These are phyloP conservation scores for Neurospora tetrasperma DNA, from an alignment of 495 filamentous ascomycete species.

Conservation along the genomic window DNA sequence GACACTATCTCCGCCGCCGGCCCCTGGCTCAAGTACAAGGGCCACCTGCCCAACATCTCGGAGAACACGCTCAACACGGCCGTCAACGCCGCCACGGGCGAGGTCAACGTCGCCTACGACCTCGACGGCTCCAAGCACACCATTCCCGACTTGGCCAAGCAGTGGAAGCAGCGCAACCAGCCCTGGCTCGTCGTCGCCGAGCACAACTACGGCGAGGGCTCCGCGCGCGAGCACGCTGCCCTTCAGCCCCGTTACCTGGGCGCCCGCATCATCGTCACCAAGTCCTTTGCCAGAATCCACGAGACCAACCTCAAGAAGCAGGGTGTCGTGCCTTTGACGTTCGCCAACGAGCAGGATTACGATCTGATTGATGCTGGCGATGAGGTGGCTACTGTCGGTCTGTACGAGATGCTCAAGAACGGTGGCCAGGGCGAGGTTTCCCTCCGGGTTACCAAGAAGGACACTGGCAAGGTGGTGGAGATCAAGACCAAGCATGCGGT, in stretches of 20 bases:
- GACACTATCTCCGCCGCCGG: conserved; percentile 97
- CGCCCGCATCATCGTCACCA: conserved; percentile 75
- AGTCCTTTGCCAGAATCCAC: conserved; percentile 93
- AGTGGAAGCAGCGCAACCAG: conserved; percentile 62
- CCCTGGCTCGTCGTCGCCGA: conserved; percentile 92
- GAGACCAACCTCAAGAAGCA: conserved; percentile 99
- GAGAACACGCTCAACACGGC: conserved; percentile 95
- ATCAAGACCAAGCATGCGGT: conserved; percentile 68
- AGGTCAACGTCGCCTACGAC: conserved; percentile 86
- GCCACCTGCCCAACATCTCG: conserved; percentile 93
- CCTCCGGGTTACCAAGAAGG: conserved; percentile 51
- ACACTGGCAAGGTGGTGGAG: conserved; percentile 47
- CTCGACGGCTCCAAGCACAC: conserved; percentile 51
- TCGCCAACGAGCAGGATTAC: conserved; percentile 80
- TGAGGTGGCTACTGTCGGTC: conserved; percentile 64
- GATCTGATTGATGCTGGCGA: conserved; percentile 73
- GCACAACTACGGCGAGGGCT: conserved; percentile 96
- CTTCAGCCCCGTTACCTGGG: conserved; percentile 91
- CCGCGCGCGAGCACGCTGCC: conserved; percentile 91
- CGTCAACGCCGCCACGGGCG: conserved; percentile 80
- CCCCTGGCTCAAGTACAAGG: conserved; percentile 98
- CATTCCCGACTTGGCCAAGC: conserved; percentile 77
- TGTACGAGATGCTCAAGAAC: conserved; percentile 68
- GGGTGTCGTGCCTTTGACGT: conserved; percentile 87
- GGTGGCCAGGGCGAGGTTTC: conserved; percentile 73